These are phyloP conservation scores for Colletotrichum plurivorum DNA, from an alignment of 2,329 filamentous ascomycete species.

Conservation along the genomic window DNA sequence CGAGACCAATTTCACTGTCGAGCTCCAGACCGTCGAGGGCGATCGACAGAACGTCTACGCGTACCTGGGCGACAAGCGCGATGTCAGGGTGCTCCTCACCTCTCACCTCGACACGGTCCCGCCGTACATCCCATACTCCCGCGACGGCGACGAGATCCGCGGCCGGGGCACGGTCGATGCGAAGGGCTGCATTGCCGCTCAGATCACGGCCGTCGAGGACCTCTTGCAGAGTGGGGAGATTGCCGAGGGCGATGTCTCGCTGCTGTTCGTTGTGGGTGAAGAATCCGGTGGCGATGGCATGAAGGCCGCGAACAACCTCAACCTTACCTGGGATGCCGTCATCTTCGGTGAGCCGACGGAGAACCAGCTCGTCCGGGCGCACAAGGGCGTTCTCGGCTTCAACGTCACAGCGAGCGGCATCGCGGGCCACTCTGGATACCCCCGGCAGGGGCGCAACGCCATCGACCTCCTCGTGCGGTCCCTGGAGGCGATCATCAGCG, in stretches of 20 bases:
- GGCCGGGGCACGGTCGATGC: slow-evolving; percentile 83
- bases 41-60: slow-evolving; percentile 83
- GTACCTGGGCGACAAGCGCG: slow-evolving; percentile 64
- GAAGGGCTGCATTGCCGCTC: slow-evolving; percentile 79
- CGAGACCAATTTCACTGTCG: slow-evolving; percentile 58
- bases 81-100: slow-evolving; percentile 74
- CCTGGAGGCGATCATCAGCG: slow-evolving; percentile 73
- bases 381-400: slow-evolving; percentile 87
- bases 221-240: slow-evolving; percentile 61
- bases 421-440: slow-evolving; percentile 91
- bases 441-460: slow-evolving; percentile 88
- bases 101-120: slow-evolving; percentile 88
- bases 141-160: slow-evolving; percentile 69
- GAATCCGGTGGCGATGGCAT: slow-evolving; percentile 88
- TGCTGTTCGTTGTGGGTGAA: slow-evolving; percentile 85
- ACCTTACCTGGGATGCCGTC: slow-evolving; percentile 71
- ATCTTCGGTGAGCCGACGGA: slow-evolving; percentile 97
- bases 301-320: slow-evolving; percentile 57
- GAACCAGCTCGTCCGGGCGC: slow-evolving; percentile 86
- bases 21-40: slow-evolving; percentile 49
- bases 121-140: slow-evolving; percentile 78
- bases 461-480: slow-evolving; percentile 84
- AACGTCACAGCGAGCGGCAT: slow-evolving; percentile 78
- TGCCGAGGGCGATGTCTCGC: slow-evolving; percentile 64
- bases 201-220: slow-evolving; percentile 76